Conservation (phyloP, 805 yeast genomes). For the Wickerhamiella kurtzmanii region DNA sequence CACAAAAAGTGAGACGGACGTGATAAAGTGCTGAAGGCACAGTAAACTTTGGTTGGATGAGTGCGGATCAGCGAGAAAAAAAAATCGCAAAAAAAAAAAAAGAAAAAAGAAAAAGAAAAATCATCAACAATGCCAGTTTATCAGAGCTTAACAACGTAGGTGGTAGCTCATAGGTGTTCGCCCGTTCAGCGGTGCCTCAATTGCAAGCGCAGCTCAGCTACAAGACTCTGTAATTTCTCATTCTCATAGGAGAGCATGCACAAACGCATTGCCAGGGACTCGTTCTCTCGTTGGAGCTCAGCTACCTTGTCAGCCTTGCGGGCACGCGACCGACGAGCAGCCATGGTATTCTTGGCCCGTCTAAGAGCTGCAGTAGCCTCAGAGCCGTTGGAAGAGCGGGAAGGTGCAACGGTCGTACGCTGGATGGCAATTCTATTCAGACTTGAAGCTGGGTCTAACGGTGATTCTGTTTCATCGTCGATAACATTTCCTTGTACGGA, state of each 20-base stretch:
- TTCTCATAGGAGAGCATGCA: background rate
- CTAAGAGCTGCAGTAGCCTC: background rate
- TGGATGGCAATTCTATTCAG: too few species aligned
- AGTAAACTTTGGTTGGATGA: too few species aligned
- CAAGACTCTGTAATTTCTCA: background rate
- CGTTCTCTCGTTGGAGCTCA: conserved; percentile 1
- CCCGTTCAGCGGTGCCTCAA: background rate
- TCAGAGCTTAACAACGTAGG: background rate
- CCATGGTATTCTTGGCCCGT: conserved; percentile 1
- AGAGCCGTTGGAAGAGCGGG: too few species aligned
- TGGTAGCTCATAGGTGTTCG: background rate
- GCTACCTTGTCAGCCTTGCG: conserved; percentile 1
- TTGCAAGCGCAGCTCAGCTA: background rate
- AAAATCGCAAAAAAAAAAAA: background rate
- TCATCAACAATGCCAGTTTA: background rate
- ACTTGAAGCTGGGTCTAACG: too few species aligned
- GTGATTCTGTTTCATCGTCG: too few species aligned
- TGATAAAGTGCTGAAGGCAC: too few species aligned
- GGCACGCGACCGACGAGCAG: conserved; percentile 1
- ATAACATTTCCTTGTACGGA: too few species aligned
- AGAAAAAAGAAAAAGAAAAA: background rate
- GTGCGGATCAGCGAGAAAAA: too few species aligned
- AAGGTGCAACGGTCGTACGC: too few species aligned
- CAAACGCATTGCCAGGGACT: background rate
- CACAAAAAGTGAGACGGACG: too few species aligned